phyloP scores from a whole-genome alignment of 2,329 filamentous ascomycete genomes.

The Ophiognomonia clavigignenti-juglandacearum region DNA sequence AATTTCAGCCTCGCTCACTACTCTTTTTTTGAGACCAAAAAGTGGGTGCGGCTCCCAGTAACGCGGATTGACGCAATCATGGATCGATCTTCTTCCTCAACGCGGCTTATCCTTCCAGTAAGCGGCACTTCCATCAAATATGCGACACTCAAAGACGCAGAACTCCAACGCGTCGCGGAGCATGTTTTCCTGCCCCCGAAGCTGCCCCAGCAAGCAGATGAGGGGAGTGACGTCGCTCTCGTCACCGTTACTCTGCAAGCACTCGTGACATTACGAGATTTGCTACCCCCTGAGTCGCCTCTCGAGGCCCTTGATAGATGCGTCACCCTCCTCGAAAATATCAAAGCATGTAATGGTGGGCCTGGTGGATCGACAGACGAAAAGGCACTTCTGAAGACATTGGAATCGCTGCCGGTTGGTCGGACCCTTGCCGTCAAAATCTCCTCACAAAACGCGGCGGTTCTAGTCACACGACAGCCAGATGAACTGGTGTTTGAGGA shows the following conservation, averaged over 20 bases:
- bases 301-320: background rate
- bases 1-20: too few species aligned
- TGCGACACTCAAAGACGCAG: too few species aligned
- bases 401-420: background rate
- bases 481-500: conserved; percentile 1
- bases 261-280: background rate
- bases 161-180: conserved; percentile 29
- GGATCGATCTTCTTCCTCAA: too few species aligned
- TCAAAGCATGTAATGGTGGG: background rate
- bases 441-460: background rate
- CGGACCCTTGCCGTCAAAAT: background rate
- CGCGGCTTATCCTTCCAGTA: too few species aligned
- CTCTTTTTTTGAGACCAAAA: too few species aligned
- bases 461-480: background rate
- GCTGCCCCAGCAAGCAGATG: conserved; percentile 35
- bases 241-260: background rate
- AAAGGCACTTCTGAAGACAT: background rate
- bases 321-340: background rate
- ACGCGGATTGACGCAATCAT: too few species aligned
- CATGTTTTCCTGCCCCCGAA: conserved; percentile 36
- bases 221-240: conserved; percentile 10
- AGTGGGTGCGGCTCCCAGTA: too few species aligned
- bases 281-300: background rate
- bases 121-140: too few species aligned
- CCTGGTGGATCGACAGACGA: background rate